Evolutionary conservation across 192 early-diverging fungal genomes (phyloP).

Genomic region (Ambispora gerdemannii): DNA sequence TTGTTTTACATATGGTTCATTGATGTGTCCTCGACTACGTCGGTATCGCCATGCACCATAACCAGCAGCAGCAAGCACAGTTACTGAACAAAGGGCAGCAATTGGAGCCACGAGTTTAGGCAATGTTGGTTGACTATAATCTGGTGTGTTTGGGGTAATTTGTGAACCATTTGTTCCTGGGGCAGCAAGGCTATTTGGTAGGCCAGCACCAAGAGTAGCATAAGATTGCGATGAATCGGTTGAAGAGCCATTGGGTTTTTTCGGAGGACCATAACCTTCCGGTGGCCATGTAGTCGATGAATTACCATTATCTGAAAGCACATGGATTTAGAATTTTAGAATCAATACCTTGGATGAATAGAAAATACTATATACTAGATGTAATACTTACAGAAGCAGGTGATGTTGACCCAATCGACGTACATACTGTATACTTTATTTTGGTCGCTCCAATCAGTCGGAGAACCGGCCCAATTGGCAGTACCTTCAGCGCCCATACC

Average conservation of each 20-base stretch:
- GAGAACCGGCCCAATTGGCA: constrained; percentile 53
- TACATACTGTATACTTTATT: constrained; percentile 44
- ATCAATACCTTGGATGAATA: neutral
- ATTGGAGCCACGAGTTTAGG: neutral
- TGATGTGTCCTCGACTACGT: neutral
- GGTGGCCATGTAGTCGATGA: constrained; percentile 35
- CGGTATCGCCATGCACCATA: constrained; percentile 1
- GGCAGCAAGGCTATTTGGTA: neutral
- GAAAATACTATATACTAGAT: neutral
- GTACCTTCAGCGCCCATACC: constrained; percentile 51
- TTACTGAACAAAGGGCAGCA: neutral
- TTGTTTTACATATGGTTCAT: too few relatives aligned
- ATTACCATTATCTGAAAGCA: constrained; percentile 19
- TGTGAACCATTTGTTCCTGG: neutral
- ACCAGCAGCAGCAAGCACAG: neutral
- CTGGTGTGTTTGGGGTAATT: neutral
- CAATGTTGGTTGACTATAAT: neutral
- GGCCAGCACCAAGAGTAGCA: constrained; percentile 24
- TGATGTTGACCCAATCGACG: constrained; percentile 39
- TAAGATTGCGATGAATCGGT: constrained; percentile 11
- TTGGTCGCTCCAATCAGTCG: constrained; percentile 53
- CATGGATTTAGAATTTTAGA: neutral
- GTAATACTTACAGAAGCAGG: constrained; percentile 6
- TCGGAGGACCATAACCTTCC: constrained; percentile 35
- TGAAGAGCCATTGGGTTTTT: neutral